phyloP scores from a whole-genome alignment of 768 basidiomycete species.

The Lactarius sanguifluus region DNA sequence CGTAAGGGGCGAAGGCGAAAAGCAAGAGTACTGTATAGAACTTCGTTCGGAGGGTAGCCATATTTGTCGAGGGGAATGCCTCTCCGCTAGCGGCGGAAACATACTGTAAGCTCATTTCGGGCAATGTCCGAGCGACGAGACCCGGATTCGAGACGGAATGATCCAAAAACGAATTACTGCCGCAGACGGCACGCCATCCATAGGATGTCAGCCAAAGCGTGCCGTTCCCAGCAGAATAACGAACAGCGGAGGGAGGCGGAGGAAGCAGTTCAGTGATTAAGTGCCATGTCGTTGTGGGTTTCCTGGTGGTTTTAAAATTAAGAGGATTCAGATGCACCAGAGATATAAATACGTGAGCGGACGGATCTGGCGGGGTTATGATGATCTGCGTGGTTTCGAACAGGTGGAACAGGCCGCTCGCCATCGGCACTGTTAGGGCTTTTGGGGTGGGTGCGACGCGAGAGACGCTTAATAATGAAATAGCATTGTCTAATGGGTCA shows the following conservation, averaged over 20 bases:
- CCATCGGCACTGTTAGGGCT: too few relatives aligned
- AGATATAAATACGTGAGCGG: neutral
- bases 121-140: neutral
- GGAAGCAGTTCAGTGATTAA: neutral
- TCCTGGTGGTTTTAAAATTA: neutral
- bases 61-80: neutral
- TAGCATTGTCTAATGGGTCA: neutral
- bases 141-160: neutral
- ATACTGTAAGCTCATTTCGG: neutral
- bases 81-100: neutral
- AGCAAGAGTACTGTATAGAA: neutral
- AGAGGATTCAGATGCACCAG: neutral
- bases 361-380: neutral
- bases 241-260: neutral
- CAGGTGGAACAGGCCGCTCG: too few relatives aligned
- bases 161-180: neutral
- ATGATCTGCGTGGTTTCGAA: neutral
- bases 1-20: neutral
- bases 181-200: neutral
- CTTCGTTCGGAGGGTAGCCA: neutral
- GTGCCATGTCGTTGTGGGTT: neutral
- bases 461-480: neutral
- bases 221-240: neutral
- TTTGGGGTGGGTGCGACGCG: neutral
- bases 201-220: neutral